Conservation (phyloP, 495 filamentous ascomycete genomes). For the Margaritispora aquatica region DNA sequence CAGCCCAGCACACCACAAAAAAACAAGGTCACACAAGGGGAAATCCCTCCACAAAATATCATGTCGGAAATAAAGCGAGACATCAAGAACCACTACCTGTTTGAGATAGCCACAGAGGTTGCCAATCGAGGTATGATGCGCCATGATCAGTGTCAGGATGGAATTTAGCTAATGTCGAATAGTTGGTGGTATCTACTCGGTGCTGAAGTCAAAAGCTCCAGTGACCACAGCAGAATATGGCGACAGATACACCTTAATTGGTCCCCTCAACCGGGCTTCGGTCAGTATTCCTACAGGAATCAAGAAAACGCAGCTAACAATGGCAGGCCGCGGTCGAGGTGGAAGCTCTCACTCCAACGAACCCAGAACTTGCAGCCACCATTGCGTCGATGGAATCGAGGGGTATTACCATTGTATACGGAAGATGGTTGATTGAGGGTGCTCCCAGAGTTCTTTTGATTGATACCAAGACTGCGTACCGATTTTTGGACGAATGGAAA, state of each 20-base stretch:
- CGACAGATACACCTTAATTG: conserved; percentile 91
- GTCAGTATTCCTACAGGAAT: conserved; percentile 39
- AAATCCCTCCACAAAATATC: conserved; percentile 5
- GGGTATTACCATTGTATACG: conserved; percentile 86
- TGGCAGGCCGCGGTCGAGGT: conserved; percentile 86
- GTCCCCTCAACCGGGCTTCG: conserved; percentile 84
- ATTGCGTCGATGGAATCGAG: conserved; percentile 86
- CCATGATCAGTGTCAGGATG: neutral
- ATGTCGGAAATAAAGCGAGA: conserved; percentile 43
- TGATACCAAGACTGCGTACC: conserved; percentile 88
- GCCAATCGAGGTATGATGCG: conserved; percentile 75
- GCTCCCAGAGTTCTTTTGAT: conserved; percentile 91
- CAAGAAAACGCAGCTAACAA: conserved; percentile 13
- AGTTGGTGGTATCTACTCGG: conserved; percentile 99
- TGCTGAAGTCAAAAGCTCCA: conserved; percentile 96
- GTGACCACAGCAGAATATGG: conserved; percentile 99
- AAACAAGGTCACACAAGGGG: neutral
- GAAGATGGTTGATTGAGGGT: conserved; percentile 95
- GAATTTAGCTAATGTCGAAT: neutral
- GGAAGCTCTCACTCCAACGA: conserved; percentile 80
- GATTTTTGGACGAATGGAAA: conserved; percentile 95
- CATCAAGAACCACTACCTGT: conserved; percentile 76
- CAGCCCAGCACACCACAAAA: neutral
- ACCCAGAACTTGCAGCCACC: conserved; percentile 70
- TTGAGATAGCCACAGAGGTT: conserved; percentile 94